Evolutionary conservation across 1,139 yeast species (phyloP).

Genomic region (Pichia sp.): DNA sequence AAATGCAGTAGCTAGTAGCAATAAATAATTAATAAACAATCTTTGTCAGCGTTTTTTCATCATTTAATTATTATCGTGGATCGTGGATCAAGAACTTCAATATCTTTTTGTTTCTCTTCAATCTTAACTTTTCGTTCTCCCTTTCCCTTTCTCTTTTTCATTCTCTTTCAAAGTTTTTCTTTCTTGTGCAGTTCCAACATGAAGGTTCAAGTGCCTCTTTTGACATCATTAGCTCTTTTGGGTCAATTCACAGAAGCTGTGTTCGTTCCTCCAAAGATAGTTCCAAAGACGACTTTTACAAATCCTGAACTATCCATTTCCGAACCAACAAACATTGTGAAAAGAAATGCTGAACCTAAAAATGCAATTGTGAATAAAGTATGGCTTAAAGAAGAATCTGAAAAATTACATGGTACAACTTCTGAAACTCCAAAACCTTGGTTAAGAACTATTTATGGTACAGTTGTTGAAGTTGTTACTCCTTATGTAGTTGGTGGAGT

Average conservation of each 20-base stretch:
- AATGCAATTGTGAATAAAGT: constrained; percentile 40
- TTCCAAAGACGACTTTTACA: constrained; percentile 2
- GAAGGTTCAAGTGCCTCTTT: neutral
- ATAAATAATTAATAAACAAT: no score
- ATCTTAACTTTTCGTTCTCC: no score
- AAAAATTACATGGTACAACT: constrained; percentile 26
- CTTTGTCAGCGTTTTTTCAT: no score
- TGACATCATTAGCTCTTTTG: no score
- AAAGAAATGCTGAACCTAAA: constrained; percentile 32
- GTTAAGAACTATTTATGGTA: constrained; percentile 62
- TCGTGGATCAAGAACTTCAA: no score
- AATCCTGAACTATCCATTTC: neutral
- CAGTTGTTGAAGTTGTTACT: constrained; percentile 56
- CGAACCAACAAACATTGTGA: constrained; percentile 8
- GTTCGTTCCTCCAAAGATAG: neutral
- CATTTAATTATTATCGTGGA: no score
- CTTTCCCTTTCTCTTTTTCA: no score
- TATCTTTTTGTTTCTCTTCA: no score
- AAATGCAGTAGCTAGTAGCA: no score
- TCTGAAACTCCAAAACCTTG: constrained; percentile 52
- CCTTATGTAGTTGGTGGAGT: constrained; percentile 82
- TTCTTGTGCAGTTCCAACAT: no score
- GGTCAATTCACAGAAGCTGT: neutral
- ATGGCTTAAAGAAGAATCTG: constrained; percentile 34
- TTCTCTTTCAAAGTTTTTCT: no score